Percentiles rank a stretch among this genome's conserved stretches.
Evolutionary conservation across 768 basidiomycete species (phyloP).

Genomic region (Mycena floridula): DNA sequence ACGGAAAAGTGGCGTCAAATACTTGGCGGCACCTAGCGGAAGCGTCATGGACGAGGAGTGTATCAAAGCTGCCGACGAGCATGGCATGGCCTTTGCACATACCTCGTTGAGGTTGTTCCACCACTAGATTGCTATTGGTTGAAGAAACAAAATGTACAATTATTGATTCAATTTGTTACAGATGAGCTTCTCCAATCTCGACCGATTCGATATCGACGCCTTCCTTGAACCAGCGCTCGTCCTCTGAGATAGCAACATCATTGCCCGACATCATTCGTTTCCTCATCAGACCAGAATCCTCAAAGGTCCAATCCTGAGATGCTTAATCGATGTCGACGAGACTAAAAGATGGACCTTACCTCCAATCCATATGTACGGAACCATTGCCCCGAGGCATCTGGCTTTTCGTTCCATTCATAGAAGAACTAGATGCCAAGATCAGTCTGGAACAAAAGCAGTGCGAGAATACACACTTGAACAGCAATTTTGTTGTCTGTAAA

Average conservation of each 20-base stretch:
- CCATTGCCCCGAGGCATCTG: conserved; percentile 31
- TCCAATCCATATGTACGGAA: conserved; percentile 42
- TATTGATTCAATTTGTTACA: not conserved
- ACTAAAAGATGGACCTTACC: conserved; percentile 14
- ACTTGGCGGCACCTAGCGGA: conserved; percentile 87
- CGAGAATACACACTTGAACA: conserved; percentile 30
- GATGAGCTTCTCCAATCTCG: conserved; percentile 6
- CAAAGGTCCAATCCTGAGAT: conserved; percentile 52
- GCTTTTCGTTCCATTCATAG: conserved; percentile 42
- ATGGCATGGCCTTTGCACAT: conserved; percentile 86
- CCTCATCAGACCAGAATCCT: conserved; percentile 41
- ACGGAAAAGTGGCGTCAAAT: conserved; percentile 84
- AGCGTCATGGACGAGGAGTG: conserved; percentile 98
- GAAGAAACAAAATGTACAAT: not conserved
- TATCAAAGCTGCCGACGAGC: conserved; percentile 94
- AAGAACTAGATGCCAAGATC: conserved; percentile 23
- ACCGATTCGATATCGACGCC: conserved; percentile 5
- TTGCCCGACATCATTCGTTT: conserved; percentile 49
- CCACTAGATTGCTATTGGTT: conserved; percentile 38
- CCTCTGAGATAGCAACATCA: conserved; percentile 36
- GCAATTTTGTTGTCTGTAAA: conserved; percentile 50
- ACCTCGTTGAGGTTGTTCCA: conserved; percentile 88
- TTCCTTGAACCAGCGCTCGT: conserved; percentile 44
- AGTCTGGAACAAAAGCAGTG: conserved; percentile 9
- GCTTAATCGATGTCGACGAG: not conserved